phyloP scores from a whole-genome alignment of 2,329 filamentous ascomycete genomes.

The Aspergillus sp. region DNA sequence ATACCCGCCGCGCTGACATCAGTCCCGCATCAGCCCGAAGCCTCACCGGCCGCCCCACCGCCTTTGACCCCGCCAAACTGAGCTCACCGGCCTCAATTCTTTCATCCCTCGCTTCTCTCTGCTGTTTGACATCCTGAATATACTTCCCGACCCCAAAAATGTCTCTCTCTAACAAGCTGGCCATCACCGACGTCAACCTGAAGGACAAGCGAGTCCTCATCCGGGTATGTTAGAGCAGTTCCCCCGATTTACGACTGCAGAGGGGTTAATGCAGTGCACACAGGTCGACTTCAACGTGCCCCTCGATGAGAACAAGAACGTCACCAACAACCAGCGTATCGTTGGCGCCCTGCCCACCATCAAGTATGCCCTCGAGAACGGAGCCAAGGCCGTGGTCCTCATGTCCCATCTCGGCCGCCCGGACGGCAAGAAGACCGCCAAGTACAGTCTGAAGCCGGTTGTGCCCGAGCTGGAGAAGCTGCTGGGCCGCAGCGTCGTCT shows the following conservation, averaged over 20 bases:
- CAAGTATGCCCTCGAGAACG: slow-evolving; percentile 83
- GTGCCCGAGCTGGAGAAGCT: slow-evolving; percentile 86
- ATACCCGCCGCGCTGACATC: slow-evolving; percentile 33
- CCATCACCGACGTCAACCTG: slow-evolving; percentile 90
- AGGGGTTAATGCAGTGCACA: slow-evolving; percentile 2
- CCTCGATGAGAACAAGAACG: slow-evolving; percentile 80
- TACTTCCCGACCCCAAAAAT: slow-evolving; percentile 46
- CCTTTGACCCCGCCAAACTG: slow-evolving; percentile 20
- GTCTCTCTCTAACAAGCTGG: slow-evolving; percentile 98
- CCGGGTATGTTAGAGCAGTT: slow-evolving; percentile 60
- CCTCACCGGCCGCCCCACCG: slow-evolving; percentile 22
- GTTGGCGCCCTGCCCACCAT: slow-evolving; percentile 91
- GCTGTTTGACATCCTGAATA: slow-evolving; percentile 5
- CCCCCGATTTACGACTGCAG: too few relatives aligned
- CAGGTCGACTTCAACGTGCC: slow-evolving; percentile 99
- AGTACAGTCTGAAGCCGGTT: slow-evolving; percentile 92
- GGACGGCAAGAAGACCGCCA: slow-evolving; percentile 77
- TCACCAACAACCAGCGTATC: slow-evolving; percentile 98
- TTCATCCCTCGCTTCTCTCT: not conserved
- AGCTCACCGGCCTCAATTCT: not conserved
- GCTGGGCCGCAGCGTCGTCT: slow-evolving; percentile 71
- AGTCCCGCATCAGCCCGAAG: slow-evolving; percentile 34
- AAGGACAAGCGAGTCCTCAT: slow-evolving; percentile 98
- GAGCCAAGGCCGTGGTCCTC: slow-evolving; percentile 84
- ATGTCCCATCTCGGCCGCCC: slow-evolving; percentile 99